Base-by-base conservation (phyloP, 352 stramenopile genomes). In the Globisporangium alternatum region DNA sequence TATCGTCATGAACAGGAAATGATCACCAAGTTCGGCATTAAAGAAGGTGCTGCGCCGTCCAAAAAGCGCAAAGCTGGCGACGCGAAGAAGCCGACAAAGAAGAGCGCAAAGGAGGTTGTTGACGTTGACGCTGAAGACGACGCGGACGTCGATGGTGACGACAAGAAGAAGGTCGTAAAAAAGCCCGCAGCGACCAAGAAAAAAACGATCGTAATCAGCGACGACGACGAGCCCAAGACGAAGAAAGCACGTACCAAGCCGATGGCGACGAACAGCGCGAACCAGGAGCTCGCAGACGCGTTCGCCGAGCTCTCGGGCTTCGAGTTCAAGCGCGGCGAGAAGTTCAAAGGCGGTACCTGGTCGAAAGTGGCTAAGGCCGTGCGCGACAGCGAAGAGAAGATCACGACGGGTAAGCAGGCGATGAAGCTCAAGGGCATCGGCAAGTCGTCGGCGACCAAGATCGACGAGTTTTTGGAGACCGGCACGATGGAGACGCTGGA, bases 351-450 rank as follows among this genome's bases (percentile, higher is more conserved):
- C 57, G 84, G 80, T 47, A 93, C 88, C 0, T 96, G 86, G 83
- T 93, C 86, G 43, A 96, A 96, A 66, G 88, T 95, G 15, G 84
- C 86, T 48, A 93, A 93, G 64, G 84, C 88, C 5, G 89, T 96
- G 51, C 83, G 83, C 25, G 84, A 94, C 33, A 69, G 72, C 52
- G 83, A 91, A 43, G 68, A 76, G 3, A 68, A 72, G 28, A 87
- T 96, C 74, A 76, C 64, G 21, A 78, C 72, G 19, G 88, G 88
- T 52, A 96, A 96, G 63, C 71, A 91, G 47, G 86, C 86, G 8
- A 70, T 83, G 51, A 95, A 96, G 64, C 74, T 96, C 57, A 91
- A 93, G 63, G 83, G 83, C 31, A 85, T 96, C 10, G 88, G 88
- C 64, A 96, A 96, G 65, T 85, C 81, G 6, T 87, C 83, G 1